phyloP scores from a whole-genome alignment of 2,329 filamentous ascomycete genomes.

The Pezicula neosporulosa region DNA sequence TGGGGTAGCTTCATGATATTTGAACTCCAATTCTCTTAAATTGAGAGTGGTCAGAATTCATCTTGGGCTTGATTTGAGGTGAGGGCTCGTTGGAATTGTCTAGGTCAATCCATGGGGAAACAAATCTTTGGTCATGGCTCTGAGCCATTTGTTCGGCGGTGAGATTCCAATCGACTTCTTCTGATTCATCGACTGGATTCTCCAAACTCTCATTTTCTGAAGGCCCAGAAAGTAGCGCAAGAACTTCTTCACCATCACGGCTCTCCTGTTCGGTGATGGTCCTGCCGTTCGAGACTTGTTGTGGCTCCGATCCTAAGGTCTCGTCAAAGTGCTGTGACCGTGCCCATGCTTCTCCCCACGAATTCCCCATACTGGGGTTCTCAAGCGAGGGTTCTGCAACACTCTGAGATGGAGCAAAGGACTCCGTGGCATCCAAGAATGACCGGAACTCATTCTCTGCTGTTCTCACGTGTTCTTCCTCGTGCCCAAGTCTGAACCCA shows the following conservation, averaged over 20 bases:
- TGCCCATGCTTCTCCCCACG: constrained; percentile 17
- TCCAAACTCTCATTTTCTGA: constrained; percentile 16
- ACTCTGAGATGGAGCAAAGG: constrained; percentile 19
- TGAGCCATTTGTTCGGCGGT: constrained; percentile 17
- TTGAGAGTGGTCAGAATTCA: constrained; percentile 19
- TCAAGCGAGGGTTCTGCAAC: neutral
- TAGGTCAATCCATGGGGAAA: no score
- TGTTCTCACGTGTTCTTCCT: constrained; percentile 17
- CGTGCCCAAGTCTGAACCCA: constrained; percentile 17
- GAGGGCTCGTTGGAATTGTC: no score
- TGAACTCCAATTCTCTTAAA: constrained; percentile 9
- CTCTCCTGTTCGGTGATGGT: constrained; percentile 20
- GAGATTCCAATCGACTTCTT: constrained; percentile 27
- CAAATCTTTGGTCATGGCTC: constrained; percentile 20
- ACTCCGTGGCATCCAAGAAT: constrained; percentile 24
- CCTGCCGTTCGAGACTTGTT: neutral
- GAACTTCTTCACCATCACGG: constrained; percentile 37
- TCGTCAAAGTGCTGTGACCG: constrained; percentile 7
- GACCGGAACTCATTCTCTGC: constrained; percentile 25
- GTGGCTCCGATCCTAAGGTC: neutral
- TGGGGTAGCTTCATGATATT: constrained; percentile 2
- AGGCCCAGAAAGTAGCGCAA: constrained; percentile 34
- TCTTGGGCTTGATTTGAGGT: no score
- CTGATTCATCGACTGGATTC: constrained; percentile 4
- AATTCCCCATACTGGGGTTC: neutral